A percentile compares a stretch with the other conserved stretches of the same genome.
These are phyloP conservation scores for Flaveria floridana DNA, from an alignment of 140 eudicot genomes.

Conservation along the genomic window DNA sequence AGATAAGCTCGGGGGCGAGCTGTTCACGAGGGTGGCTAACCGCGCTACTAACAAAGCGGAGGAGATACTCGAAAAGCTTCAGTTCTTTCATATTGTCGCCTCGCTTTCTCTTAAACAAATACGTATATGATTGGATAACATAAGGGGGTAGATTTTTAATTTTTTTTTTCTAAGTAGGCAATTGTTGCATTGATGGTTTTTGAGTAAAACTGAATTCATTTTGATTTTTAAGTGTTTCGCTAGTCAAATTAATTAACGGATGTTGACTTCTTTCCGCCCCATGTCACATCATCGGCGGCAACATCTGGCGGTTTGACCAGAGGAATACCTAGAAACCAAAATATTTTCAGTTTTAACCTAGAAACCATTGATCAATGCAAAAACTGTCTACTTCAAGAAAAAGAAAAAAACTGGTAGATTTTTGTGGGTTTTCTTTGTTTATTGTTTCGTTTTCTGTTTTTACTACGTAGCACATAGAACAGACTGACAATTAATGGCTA, in stretches of 20 bases:
- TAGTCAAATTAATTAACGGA: too few relatives aligned
- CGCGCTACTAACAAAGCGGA: constrained; percentile 73
- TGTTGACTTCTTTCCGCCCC: too few relatives aligned
- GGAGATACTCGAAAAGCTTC: constrained; percentile 79
- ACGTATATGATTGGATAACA: constrained; percentile 10
- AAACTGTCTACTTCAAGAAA: neutral
- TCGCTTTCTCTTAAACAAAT: constrained; percentile 65
- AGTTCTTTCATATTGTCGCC: constrained; percentile 86
- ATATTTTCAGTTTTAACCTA: too few relatives aligned
- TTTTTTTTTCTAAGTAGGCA: too few relatives aligned
- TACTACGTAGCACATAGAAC: neutral
- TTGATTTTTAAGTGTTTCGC: too few relatives aligned
- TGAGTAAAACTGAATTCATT: too few relatives aligned
- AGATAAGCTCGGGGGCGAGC: constrained; percentile 63
- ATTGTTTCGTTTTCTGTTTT: constrained; percentile 22
- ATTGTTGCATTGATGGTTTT: too few relatives aligned
- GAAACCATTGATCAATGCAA: too few relatives aligned
- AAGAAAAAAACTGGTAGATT: neutral
- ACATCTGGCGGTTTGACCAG: too few relatives aligned
- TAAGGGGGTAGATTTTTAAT: neutral
- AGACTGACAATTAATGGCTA: constrained; percentile 16
- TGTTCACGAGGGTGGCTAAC: constrained; percentile 59
- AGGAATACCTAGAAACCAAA: too few relatives aligned
- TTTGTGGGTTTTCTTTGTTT: constrained; percentile 24
- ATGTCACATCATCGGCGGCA: too few relatives aligned